Conservation (phyloP, 192 early-diverging fungal species). For the Backusella tuberculispora region DNA sequence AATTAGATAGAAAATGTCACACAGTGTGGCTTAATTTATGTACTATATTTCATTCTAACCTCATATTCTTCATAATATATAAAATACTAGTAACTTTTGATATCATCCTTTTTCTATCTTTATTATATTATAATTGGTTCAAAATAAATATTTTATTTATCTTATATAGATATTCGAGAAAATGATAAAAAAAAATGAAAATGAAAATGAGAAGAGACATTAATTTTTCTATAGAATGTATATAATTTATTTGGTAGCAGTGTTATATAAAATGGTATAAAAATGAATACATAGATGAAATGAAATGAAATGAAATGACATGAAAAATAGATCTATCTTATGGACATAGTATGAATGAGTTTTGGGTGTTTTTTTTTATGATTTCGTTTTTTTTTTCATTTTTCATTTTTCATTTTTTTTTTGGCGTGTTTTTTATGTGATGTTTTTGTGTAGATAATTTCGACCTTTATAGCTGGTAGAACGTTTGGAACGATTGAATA, state of each 20-base stretch:
- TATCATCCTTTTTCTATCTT: too few relatives aligned
- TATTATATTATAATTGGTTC: too few relatives aligned
- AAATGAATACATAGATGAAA: conserved; percentile 16
- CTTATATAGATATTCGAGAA: too few relatives aligned
- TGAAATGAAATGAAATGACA: neutral
- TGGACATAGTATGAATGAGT: conserved; percentile 5
- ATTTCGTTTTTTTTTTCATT: neutral
- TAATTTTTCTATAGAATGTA: conserved; percentile 5
- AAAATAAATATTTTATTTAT: too few relatives aligned
- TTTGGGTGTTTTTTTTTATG: neutral
- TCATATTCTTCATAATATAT: too few relatives aligned
- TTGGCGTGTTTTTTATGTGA: neutral
- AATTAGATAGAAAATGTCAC: too few relatives aligned
- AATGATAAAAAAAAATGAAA: neutral
- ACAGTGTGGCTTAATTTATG: too few relatives aligned
- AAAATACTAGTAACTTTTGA: too few relatives aligned
- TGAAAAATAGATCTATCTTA: conserved; percentile 13
- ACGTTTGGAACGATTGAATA: neutral
- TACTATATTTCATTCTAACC: too few relatives aligned
- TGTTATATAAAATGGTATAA: neutral
- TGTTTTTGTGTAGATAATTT: conserved; percentile 6
- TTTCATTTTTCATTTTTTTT: neutral
- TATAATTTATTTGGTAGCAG: conserved; percentile 10
- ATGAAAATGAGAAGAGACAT: neutral
- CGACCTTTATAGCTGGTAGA: conserved; percentile 9